Evolutionary conservation across 1,139 yeast genomes (phyloP).

Genomic region (Geotrichum cucujoidarum): DNA sequence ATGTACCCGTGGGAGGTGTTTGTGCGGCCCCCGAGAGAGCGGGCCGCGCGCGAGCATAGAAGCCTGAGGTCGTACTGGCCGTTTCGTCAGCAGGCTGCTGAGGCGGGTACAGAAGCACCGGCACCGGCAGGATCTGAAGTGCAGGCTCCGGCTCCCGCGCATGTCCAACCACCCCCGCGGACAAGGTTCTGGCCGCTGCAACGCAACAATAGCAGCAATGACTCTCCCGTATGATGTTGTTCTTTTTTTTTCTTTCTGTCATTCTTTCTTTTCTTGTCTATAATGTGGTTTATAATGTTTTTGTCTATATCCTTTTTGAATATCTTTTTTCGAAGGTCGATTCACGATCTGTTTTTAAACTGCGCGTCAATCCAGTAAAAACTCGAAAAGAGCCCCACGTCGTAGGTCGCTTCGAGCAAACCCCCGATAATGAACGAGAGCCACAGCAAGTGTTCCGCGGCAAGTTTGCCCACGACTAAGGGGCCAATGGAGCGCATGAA

Average conservation of each 20-base stretch:
- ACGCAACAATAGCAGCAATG: too few relatives aligned
- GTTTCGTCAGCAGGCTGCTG: background rate
- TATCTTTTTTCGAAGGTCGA: background rate
- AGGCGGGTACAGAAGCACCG: background rate
- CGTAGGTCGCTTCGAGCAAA: slow-evolving; percentile 41
- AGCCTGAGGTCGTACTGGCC: too few relatives aligned
- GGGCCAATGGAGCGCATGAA: slow-evolving; percentile 82
- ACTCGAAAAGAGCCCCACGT: slow-evolving; percentile 27
- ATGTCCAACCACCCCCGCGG: too few relatives aligned
- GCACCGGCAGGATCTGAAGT: background rate
- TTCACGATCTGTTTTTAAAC: background rate
- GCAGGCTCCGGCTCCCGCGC: too few relatives aligned
- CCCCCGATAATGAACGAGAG: slow-evolving; percentile 64
- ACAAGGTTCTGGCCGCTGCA: too few relatives aligned
- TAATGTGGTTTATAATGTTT: background rate
- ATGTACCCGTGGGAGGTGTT: slow-evolving; percentile 20
- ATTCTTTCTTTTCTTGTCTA: background rate
- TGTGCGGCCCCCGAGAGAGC: slow-evolving; percentile 11
- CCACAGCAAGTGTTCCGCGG: slow-evolving; percentile 49
- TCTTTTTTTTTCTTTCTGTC: background rate
- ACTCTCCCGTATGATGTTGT: background rate
- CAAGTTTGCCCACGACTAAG: slow-evolving; percentile 66
- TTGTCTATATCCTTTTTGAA: background rate
- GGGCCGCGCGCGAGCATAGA: too few relatives aligned
- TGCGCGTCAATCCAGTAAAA: slow-evolving; percentile 20